phyloP scores from a whole-genome alignment of 2,329 filamentous ascomycete genomes.

The Penicillium sp. region DNA sequence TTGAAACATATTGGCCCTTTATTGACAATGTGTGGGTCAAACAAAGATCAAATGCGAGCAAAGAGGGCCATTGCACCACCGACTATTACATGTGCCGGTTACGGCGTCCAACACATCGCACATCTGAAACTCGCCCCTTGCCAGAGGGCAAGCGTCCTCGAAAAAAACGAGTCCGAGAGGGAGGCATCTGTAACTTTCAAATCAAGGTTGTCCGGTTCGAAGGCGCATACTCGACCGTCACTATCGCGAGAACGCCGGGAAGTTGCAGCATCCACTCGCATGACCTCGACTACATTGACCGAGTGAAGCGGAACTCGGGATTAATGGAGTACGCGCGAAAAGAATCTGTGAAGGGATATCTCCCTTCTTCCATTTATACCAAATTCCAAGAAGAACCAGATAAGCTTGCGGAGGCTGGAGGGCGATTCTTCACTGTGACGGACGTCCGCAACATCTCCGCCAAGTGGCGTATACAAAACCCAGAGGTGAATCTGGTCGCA shows the following conservation, averaged over 20 bases:
- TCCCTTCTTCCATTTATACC: slow-evolving; percentile 50
- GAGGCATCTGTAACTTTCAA: slow-evolving; percentile 48
- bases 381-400: slow-evolving; percentile 48
- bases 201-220: slow-evolving; percentile 48
- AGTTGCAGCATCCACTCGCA: slow-evolving; percentile 44
- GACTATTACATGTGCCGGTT: slow-evolving; percentile 51
- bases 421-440: slow-evolving; percentile 47
- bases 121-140: slow-evolving; percentile 41
- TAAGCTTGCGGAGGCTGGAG: slow-evolving; percentile 45
- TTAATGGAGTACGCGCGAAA: slow-evolving; percentile 48
- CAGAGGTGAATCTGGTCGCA: slow-evolving; percentile 42
- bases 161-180: slow-evolving; percentile 46
- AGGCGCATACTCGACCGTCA: slow-evolving; percentile 45
- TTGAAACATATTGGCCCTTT: slow-evolving; percentile 49
- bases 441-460: slow-evolving; percentile 50
- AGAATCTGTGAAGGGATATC: slow-evolving; percentile 47
- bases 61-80: slow-evolving; percentile 42
- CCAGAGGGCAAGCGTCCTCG: slow-evolving; percentile 47
- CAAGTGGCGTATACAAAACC: slow-evolving; percentile 48
- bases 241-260: slow-evolving; percentile 43
- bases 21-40: slow-evolving; percentile 53
- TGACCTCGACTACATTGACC: slow-evolving; percentile 49
- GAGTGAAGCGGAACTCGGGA: slow-evolving; percentile 48
- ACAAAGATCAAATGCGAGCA: slow-evolving; percentile 43
- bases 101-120: slow-evolving; percentile 40